Conservation (phyloP, 495 filamentous ascomycete species). For the Acidiella bohemica region DNA sequence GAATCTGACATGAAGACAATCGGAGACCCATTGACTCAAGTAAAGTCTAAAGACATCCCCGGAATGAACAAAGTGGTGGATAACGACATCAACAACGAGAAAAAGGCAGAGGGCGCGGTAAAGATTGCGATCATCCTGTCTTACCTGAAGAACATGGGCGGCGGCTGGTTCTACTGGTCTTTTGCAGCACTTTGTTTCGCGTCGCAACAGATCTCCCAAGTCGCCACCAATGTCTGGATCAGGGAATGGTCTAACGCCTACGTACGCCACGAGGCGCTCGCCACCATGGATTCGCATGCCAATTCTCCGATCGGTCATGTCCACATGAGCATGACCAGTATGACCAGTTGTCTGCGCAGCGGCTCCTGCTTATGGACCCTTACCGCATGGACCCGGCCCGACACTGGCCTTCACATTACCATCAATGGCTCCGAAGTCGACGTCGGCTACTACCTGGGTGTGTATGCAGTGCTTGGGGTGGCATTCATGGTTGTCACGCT, state of each 20-base stretch:
- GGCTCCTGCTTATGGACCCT: conserved; percentile 34
- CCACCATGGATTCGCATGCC: conserved; percentile 22
- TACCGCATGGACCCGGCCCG: conserved; percentile 18
- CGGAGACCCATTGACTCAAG: conserved; percentile 16
- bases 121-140: conserved; percentile 71
- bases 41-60: conserved; percentile 27
- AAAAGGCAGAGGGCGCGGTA: conserved; percentile 70
- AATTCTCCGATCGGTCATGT: conserved; percentile 24
- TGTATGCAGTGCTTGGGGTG: conserved; percentile 70
- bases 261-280: conserved; percentile 20
- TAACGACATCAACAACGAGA: conserved; percentile 45
- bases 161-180: conserved; percentile 87
- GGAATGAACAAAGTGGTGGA: conserved; percentile 26
- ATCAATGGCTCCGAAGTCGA: conserved; percentile 45
- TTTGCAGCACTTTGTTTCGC: conserved; percentile 58
- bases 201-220: conserved; percentile 66
- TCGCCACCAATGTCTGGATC: conserved; percentile 88
- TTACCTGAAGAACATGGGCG: conserved; percentile 83
- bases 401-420: neutral
- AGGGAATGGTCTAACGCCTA: conserved; percentile 72
- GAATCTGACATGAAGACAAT: conserved; percentile 22
- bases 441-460: conserved; percentile 64
- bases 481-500: conserved; percentile 63
- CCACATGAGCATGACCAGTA: conserved; percentile 20
- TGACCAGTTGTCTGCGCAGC: conserved; percentile 26